These are phyloP conservation scores for Fusarium ramigenum DNA, from an alignment of 2,329 filamentous ascomycete genomes.

Conservation along the genomic window DNA sequence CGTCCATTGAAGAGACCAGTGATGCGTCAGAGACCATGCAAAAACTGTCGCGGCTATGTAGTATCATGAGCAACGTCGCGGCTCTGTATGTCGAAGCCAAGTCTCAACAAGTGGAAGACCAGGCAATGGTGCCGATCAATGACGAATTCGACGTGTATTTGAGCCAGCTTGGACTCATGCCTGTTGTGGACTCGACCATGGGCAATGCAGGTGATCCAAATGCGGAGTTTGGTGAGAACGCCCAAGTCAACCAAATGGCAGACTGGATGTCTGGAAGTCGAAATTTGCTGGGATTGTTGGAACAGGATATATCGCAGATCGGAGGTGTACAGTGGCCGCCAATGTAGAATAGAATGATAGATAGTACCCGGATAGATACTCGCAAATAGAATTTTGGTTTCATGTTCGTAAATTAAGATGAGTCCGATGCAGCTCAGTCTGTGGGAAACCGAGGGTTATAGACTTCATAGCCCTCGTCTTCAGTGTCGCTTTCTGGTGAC, in stretches of 20 bases:
- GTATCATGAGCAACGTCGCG: constrained; percentile 69
- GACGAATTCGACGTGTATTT: constrained; percentile 73
- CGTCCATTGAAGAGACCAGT: constrained; percentile 61
- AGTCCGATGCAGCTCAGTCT: constrained; percentile 56
- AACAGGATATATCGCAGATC: constrained; percentile 66
- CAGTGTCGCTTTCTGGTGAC: constrained; percentile 67
- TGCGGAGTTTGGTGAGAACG: constrained; percentile 37
- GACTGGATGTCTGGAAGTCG: constrained; percentile 74
- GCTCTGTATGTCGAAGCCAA: constrained; percentile 70
- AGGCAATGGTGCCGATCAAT: constrained; percentile 59
- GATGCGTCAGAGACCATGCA: constrained; percentile 66
- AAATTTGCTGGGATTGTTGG: constrained; percentile 71
- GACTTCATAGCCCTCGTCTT: constrained; percentile 76
- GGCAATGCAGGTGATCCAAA: constrained; percentile 26
- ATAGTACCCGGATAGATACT: constrained; percentile 1
- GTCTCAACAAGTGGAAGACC: constrained; percentile 56
- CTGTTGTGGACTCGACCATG: constrained; percentile 47
- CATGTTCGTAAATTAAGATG: not conserved
- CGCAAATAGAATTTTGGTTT: not conserved
- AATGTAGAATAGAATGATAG: constrained; percentile 23
- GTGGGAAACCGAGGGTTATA: constrained; percentile 71
- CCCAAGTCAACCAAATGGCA: constrained; percentile 59
- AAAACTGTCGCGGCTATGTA: constrained; percentile 69
- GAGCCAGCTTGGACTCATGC: constrained; percentile 69
- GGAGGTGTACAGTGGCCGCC: constrained; percentile 49